Evolutionary conservation across 176 grass and related monocot species (phyloP).

Genomic region (Triticum dicoccoides): DNA sequence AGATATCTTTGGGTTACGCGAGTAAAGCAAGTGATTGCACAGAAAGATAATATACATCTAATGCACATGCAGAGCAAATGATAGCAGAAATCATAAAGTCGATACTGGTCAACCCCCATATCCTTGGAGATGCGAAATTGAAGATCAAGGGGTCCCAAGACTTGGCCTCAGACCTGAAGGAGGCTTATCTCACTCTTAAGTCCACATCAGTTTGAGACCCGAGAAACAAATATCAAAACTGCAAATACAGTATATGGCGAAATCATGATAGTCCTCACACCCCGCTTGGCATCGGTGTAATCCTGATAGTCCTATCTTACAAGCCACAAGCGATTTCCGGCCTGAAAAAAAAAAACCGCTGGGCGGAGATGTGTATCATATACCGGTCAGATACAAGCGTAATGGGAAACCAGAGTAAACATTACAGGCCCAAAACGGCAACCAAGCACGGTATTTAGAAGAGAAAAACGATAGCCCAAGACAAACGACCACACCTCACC

Average conservation of each 20-base stretch:
- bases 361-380: too few species aligned
- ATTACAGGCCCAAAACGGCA: too few species aligned
- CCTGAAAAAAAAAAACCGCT: too few species aligned
- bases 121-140: neutral
- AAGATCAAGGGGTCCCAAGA: neutral
- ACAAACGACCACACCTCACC: neutral
- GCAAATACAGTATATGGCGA: neutral
- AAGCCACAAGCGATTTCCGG: too few species aligned
- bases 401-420: too few species aligned
- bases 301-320: too few species aligned
- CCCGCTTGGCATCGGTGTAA: too few species aligned
- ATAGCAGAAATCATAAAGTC: neutral
- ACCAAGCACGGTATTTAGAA: too few species aligned
- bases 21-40: neutral
- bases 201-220: neutral
- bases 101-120: neutral
- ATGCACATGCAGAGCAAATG: neutral
- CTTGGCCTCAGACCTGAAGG: neutral
- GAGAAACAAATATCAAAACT: conserved; percentile 2
- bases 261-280: too few species aligned
- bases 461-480: too few species aligned
- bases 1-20: neutral
- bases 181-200: neutral
- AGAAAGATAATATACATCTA: neutral
- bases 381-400: too few species aligned